phyloP scores from a whole-genome alignment of 2,329 filamentous ascomycete species.

The Alternaria gaisen region DNA sequence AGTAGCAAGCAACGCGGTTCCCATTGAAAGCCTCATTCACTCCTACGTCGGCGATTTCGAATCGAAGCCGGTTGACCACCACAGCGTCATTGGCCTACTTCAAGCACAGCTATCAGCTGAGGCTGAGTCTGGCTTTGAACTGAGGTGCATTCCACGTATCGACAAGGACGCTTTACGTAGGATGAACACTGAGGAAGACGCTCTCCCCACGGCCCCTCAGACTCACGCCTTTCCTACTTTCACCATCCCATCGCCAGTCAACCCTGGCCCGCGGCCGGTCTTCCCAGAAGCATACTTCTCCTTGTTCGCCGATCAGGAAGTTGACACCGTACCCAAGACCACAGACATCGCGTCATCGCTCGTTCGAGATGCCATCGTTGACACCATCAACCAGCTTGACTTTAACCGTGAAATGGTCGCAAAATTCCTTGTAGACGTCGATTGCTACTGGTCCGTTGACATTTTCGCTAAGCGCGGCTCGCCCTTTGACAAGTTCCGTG shows the following conservation, averaged over 20 bases:
- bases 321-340: slow-evolving; percentile 84
- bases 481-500: slow-evolving; percentile 85
- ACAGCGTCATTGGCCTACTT: slow-evolving; percentile 80
- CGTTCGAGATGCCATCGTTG: slow-evolving; percentile 83
- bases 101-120: slow-evolving; percentile 87
- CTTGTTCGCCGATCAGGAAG: slow-evolving; percentile 85
- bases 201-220: slow-evolving; percentile 57
- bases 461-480: slow-evolving; percentile 95
- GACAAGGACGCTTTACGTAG: slow-evolving; percentile 56
- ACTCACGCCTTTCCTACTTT: slow-evolving; percentile 84
- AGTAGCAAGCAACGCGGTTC: slow-evolving; percentile 87
- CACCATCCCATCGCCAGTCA: slow-evolving; percentile 76
- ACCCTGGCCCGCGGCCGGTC: slow-evolving; percentile 76
- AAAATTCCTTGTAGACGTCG: slow-evolving; percentile 89
- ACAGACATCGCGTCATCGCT: slow-evolving; percentile 81
- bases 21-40: slow-evolving; percentile 84
- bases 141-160: slow-evolving; percentile 70
- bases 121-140: slow-evolving; percentile 75
- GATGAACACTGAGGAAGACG: slow-evolving; percentile 65
- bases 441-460: slow-evolving; percentile 89
- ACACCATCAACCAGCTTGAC: slow-evolving; percentile 93
- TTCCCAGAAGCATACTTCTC: slow-evolving; percentile 96
- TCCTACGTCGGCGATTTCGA: slow-evolving; percentile 75
- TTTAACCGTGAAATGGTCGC: slow-evolving; percentile 90
- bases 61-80: slow-evolving; percentile 68